These are phyloP conservation scores for Platismatia glauca DNA, from an alignment of 495 filamentous ascomycete species.

Conservation along the genomic window DNA sequence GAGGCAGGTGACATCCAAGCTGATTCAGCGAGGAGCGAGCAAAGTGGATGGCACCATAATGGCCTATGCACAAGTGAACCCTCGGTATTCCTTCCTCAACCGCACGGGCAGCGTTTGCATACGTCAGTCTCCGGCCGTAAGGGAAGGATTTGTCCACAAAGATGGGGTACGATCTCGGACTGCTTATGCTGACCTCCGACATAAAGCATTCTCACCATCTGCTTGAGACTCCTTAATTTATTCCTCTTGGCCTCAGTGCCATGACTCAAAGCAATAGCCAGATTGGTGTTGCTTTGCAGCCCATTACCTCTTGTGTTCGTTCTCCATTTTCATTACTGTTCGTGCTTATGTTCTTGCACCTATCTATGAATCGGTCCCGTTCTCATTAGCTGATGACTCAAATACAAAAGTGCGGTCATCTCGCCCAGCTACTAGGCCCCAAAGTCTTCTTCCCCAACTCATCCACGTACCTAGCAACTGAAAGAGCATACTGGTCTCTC, in stretches of 20 bases:
- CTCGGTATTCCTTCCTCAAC: too few relatives aligned
- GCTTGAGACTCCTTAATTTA: neutral
- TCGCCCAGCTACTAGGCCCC: neutral
- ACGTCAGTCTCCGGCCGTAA: too few relatives aligned
- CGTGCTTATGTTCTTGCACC: neutral
- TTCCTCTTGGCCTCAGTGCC: neutral
- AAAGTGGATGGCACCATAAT: too few relatives aligned
- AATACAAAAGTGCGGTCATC: neutral
- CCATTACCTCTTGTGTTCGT: neutral
- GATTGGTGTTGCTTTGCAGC: neutral
- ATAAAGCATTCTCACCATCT: too few relatives aligned
- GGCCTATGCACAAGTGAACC: too few relatives aligned
- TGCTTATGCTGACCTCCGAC: neutral
- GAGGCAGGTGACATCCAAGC: neutral
- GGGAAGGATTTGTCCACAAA: neutral
- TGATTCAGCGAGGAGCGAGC: too few relatives aligned
- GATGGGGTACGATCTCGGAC: neutral
- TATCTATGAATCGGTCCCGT: neutral
- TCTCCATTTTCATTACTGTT: neutral
- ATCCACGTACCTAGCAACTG: neutral
- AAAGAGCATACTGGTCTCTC: slow-evolving; percentile 23
- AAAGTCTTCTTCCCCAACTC: neutral
- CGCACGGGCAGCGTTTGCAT: too few relatives aligned
- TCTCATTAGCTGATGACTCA: neutral
- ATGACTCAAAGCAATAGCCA: neutral